Percentiles rank a stretch among this genome's conserved stretches.
Evolutionary conservation across 257 asterid genomes (phyloP).

Genomic region (Fraxinus quadrangulata): DNA sequence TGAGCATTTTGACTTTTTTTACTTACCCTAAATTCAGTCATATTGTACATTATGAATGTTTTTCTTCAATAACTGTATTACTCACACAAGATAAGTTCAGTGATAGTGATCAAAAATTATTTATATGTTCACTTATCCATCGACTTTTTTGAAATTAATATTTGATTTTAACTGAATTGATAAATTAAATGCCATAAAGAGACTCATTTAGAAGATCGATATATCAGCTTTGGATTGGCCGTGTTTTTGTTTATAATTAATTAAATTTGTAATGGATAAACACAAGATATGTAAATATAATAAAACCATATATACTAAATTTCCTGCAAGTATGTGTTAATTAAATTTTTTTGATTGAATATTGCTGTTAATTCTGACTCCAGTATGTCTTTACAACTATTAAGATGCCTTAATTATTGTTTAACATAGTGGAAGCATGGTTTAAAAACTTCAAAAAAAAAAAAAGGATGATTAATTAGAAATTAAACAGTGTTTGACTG

Average conservation of each 20-base stretch:
- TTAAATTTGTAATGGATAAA: constrained; percentile 21
- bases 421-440: constrained; percentile 28
- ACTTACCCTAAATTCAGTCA: neutral
- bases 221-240: neutral
- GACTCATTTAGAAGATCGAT: too few relatives aligned
- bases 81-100: neutral
- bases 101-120: neutral
- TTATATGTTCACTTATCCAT: neutral
- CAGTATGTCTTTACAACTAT: constrained; percentile 43
- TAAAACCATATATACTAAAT: neutral
- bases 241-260: neutral
- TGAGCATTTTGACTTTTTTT: constrained; percentile 10
- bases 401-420: constrained; percentile 33
- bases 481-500: constrained; percentile 38
- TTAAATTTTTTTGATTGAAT: neutral
- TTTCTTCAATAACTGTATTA: neutral
- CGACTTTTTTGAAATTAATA: neutral
- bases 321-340: constrained; percentile 2
- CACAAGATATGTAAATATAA: neutral
- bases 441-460: constrained; percentile 1
- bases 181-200: too few relatives aligned
- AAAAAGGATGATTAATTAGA: constrained; percentile 34
- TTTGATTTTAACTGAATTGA: too few relatives aligned
- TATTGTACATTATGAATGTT: neutral
- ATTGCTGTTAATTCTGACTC: constrained; percentile 27